phyloP scores from a whole-genome alignment of 768 basidiomycete genomes.

The Crucibulum laeve region DNA sequence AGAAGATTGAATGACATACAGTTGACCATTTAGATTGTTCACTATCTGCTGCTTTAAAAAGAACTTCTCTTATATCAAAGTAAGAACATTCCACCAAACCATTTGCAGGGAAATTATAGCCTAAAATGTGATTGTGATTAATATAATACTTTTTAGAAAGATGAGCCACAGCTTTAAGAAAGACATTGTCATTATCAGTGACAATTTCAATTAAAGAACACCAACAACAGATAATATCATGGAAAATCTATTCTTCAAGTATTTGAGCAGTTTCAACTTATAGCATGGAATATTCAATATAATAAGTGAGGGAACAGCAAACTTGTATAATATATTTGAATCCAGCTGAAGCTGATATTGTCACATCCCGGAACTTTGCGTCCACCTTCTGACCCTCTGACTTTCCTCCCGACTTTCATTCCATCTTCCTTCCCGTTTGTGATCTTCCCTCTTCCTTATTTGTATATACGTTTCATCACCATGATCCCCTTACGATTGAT shows the following conservation, averaged over 20 bases:
- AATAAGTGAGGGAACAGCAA: conserved; percentile 11
- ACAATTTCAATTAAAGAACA: conserved; percentile 33
- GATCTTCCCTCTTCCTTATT: no score
- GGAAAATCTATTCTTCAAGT: conserved; percentile 16
- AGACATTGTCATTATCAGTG: conserved; percentile 31
- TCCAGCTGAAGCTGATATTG: conserved; percentile 10
- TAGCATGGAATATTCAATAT: conserved; percentile 16
- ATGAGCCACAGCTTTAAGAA: conserved; percentile 11
- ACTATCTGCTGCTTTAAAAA: conserved; percentile 28
- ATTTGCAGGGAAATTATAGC: conserved; percentile 19
- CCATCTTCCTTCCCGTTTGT: no score
- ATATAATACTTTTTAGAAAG: conserved; percentile 16
- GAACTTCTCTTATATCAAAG: conserved; percentile 24
- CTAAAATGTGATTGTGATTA: conserved; percentile 15
- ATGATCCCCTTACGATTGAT: no score
- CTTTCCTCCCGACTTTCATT: no score
- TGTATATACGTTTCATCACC: no score
- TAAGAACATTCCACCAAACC: conserved; percentile 14
- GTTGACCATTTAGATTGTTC: conserved; percentile 25
- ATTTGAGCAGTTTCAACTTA: conserved; percentile 13
- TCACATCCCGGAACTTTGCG: no score
- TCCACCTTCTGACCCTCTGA: no score
- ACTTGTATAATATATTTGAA: conserved; percentile 19
- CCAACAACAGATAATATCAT: conserved; percentile 23
- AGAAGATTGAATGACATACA: conserved; percentile 20